phyloP scores from a whole-genome alignment of 306 rosid species.

The Castanospermum australe region DNA sequence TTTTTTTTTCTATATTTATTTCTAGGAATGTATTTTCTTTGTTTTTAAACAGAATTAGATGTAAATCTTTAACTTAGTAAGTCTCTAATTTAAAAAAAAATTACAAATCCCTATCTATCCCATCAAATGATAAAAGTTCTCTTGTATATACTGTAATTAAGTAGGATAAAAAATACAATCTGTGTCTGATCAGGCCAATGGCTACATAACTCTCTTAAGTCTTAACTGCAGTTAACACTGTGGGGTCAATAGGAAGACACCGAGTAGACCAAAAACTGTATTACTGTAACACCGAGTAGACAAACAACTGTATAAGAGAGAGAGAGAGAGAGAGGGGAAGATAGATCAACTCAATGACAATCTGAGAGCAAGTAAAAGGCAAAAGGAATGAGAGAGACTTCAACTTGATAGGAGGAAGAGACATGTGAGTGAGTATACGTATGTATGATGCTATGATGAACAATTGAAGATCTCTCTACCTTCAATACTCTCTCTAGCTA shows the following conservation, averaged over 20 bases:
- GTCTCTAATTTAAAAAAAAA: no score
- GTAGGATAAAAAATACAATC: no score
- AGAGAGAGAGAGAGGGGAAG: slow-evolving; percentile 16
- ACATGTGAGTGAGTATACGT: neutral
- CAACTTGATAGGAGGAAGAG: neutral
- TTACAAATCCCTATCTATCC: no score
- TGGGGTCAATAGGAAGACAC: neutral
- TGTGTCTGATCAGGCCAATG: no score
- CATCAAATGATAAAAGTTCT: no score
- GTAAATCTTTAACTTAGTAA: no score
- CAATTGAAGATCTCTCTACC: no score
- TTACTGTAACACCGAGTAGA: slow-evolving; percentile 21
- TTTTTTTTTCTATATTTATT: no score
- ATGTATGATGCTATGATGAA: neutral
- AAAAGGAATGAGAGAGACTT: slow-evolving; percentile 58
- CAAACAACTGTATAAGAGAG: neutral
- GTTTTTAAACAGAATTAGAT: no score
- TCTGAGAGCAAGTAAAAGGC: slow-evolving; percentile 38
- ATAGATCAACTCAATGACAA: slow-evolving; percentile 42
- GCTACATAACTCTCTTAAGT: slow-evolving; percentile 26
- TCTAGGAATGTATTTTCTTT: no score
- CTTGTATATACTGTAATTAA: no score
- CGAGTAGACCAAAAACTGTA: slow-evolving; percentile 21
- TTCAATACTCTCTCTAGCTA: no score
- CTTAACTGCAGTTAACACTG: slow-evolving; percentile 44